Percentiles rank a stretch among this genome's conserved stretches.
phyloP scores from a whole-genome alignment of 306 rosid genomes.

The Glycyrrhiza uralensis region DNA sequence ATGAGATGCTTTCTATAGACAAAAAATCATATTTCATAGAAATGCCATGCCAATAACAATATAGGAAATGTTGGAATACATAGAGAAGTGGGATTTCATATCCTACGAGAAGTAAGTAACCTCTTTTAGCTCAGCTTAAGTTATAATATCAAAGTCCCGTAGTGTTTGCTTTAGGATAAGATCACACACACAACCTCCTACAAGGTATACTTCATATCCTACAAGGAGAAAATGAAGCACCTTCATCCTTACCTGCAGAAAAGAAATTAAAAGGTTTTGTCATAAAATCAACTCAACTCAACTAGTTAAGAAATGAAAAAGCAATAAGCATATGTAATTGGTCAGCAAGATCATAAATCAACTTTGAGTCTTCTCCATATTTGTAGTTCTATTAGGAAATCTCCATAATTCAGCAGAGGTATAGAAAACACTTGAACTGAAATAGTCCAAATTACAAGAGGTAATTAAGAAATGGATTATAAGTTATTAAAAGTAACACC shows the following conservation, averaged over 20 bases:
- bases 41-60: conserved; percentile 1
- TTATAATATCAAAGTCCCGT: conserved; percentile 41
- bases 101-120: conserved; percentile 41
- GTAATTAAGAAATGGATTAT: not conserved
- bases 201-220: conserved; percentile 45
- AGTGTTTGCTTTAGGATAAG: conserved; percentile 38
- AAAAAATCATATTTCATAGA: not conserved
- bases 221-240: conserved; percentile 2
- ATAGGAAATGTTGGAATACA: not conserved
- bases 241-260: not conserved
- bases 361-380: conserved; percentile 91
- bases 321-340: conserved; percentile 53
- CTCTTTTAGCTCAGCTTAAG: conserved; percentile 74
- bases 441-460: not conserved
- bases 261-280: not conserved
- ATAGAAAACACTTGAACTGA: conserved; percentile 58
- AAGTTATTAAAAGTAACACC: not conserved
- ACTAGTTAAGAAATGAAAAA: not conserved
- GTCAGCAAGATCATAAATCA: conserved; percentile 90
- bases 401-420: too few relatives aligned
- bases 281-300: not conserved
- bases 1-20: conserved; percentile 62
- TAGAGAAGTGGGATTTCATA: not conserved
- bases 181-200: conserved; percentile 43
- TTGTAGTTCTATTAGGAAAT: too few relatives aligned